Percentiles rank a stretch among this genome's conserved stretches.
Evolutionary conservation across 2,329 filamentous ascomycete species (phyloP).

Genomic region (Arthroderma sp.): DNA sequence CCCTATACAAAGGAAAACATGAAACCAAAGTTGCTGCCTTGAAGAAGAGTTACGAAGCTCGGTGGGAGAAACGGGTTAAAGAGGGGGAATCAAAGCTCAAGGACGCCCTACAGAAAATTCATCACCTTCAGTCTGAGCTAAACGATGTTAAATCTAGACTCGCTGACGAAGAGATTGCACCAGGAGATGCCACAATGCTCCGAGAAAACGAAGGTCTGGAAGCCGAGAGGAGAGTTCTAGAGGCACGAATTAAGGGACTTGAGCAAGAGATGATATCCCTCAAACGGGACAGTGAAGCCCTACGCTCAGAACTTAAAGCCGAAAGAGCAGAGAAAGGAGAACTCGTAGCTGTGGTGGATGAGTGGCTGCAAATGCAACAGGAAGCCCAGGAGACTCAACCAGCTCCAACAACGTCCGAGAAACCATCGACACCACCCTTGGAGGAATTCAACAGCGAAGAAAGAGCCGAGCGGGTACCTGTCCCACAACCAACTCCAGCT

Average conservation of each 20-base stretch:
- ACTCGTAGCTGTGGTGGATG: constrained; percentile 37
- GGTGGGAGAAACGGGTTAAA: constrained; percentile 77
- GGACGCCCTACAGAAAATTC: constrained; percentile 60
- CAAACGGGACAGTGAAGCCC: constrained; percentile 53
- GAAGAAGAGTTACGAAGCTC: constrained; percentile 66
- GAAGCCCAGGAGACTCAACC: constrained; percentile 12
- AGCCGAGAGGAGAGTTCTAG: constrained; percentile 55
- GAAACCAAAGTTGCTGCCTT: constrained; percentile 89
- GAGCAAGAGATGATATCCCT: constrained; percentile 60
- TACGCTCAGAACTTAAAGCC: constrained; percentile 47
- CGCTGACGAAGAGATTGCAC: constrained; percentile 22
- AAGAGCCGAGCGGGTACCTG: constrained; percentile 2
- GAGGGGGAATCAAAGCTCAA: constrained; percentile 64
- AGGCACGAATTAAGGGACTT: constrained; percentile 63
- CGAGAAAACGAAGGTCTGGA: constrained; percentile 49
- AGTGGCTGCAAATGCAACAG: constrained; percentile 35
- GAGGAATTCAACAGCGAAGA: neutral
- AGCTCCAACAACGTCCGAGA: constrained; percentile 5
- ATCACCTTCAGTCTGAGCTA: constrained; percentile 54
- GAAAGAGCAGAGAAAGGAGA: constrained; percentile 41
- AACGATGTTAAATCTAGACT: constrained; percentile 55
- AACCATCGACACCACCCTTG: neutral
- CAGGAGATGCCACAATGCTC: constrained; percentile 36
- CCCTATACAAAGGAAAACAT: constrained; percentile 92
- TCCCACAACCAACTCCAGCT: constrained; percentile 7